phyloP scores from a whole-genome alignment of 805 yeast genomes.

The Schwanniomyces polymorphus region DNA sequence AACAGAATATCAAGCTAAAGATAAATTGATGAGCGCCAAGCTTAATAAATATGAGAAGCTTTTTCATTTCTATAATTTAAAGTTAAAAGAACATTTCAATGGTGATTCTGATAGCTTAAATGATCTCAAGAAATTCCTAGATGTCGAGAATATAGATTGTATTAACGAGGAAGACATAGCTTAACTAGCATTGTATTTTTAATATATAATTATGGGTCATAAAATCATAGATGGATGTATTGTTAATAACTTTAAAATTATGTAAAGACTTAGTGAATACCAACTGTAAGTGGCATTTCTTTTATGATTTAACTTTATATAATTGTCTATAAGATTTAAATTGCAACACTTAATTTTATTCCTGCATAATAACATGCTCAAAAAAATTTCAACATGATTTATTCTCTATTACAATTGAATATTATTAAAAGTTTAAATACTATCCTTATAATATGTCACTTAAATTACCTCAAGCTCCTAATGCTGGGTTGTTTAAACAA shows the following conservation, averaged over 20 bases:
- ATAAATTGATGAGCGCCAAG: constrained; percentile 22
- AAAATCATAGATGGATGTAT: background rate
- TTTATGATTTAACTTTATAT: too few species aligned
- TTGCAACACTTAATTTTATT: too few species aligned
- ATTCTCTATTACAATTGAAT: background rate
- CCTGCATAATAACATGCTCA: background rate
- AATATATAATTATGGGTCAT: background rate
- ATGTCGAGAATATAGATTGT: constrained; percentile 1
- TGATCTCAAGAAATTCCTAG: constrained; percentile 6
- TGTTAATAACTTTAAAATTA: background rate
- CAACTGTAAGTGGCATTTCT: too few species aligned
- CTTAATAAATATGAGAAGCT: constrained; percentile 22
- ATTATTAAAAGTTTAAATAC: background rate
- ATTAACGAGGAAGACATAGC: background rate
- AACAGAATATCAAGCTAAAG: constrained; percentile 46
- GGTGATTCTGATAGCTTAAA: constrained; percentile 3
- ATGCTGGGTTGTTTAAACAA: constrained; percentile 90
- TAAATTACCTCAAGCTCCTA: constrained; percentile 89
- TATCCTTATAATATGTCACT: constrained; percentile 61
- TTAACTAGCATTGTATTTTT: background rate
- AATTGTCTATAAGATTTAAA: too few species aligned
- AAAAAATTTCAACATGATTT: constrained; percentile 3
- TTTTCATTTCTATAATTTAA: constrained; percentile 17
- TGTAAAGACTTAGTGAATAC: too few species aligned
- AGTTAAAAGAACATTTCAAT: constrained; percentile 15